Conservation (phyloP, 2,329 filamentous ascomycete species). For the Coniosporium tulheliwenetii region DNA sequence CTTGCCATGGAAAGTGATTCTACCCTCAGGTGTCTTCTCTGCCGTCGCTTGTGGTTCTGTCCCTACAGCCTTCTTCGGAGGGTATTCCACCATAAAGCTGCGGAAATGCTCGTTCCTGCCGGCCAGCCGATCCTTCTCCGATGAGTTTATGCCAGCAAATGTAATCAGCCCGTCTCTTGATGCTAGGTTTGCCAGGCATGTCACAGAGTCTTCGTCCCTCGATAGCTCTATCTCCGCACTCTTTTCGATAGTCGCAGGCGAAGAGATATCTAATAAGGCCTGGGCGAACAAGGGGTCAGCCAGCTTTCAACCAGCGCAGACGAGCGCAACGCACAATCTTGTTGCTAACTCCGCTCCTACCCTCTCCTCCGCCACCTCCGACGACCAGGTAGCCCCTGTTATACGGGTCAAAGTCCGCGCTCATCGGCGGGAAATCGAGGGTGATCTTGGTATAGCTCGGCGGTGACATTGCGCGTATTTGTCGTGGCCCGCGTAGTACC, state of each 20-base stretch:
- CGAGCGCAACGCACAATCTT: slow-evolving; percentile 49
- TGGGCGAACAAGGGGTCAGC: slow-evolving; percentile 14
- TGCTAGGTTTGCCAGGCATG: slow-evolving; percentile 58
- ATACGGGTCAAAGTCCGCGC: slow-evolving; percentile 74
- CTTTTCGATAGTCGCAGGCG: slow-evolving; percentile 44
- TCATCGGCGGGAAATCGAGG: slow-evolving; percentile 71
- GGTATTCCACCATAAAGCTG: slow-evolving; percentile 49
- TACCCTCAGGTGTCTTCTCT: slow-evolving; percentile 12
- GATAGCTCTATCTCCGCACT: slow-evolving; percentile 63
- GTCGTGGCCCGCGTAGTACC: too few species aligned
- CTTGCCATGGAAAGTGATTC: slow-evolving; percentile 32
- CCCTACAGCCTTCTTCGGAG: slow-evolving; percentile 19
- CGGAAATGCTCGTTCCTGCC: slow-evolving; percentile 77
- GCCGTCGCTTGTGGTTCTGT: slow-evolving; percentile 11
- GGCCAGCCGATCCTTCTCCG: slow-evolving; percentile 51
- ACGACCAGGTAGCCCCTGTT: slow-evolving; percentile 64
- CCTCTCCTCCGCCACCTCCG: slow-evolving; percentile 74
- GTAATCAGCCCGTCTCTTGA: slow-evolving; percentile 37
- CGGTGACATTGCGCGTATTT: slow-evolving; percentile 8
- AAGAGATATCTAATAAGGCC: slow-evolving; percentile 59
- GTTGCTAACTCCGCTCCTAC: slow-evolving; percentile 69
- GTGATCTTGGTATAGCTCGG: slow-evolving; percentile 41
- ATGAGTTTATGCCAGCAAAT: slow-evolving; percentile 73
- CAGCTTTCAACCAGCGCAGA: neutral
- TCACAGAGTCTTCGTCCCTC: slow-evolving; percentile 76